A percentile compares a stretch with the other conserved stretches of the same genome.
Conservation (phyloP, 2,329 filamentous ascomycete species). For the Seiridium cupressi region DNA sequence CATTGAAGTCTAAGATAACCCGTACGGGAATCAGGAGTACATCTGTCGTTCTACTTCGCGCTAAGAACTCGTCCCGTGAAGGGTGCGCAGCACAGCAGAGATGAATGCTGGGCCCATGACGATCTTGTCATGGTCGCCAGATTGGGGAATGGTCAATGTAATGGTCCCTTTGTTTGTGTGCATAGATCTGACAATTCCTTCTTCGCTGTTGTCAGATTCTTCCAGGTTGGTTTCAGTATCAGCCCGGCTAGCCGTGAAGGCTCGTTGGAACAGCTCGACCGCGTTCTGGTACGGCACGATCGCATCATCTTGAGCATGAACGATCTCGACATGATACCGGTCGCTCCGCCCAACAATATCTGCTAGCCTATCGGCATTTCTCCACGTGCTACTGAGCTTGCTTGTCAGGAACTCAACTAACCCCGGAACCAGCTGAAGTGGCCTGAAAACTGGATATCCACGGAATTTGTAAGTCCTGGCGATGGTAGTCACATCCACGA, state of each 20-base stretch:
- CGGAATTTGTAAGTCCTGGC: background rate
- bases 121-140: background rate
- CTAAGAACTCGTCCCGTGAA: background rate
- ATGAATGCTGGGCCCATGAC: background rate
- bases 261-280: background rate
- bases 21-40: no score
- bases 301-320: background rate
- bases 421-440: background rate
- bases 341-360: background rate
- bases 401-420: background rate
- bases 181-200: background rate
- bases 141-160: background rate
- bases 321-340: background rate
- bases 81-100: background rate
- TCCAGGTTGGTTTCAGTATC: background rate
- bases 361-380: background rate
- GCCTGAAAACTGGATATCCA: background rate
- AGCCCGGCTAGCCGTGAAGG: background rate
- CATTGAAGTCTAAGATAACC: no score
- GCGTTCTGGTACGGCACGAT: background rate
- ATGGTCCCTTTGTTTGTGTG: background rate
- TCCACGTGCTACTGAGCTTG: background rate
- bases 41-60: no score
- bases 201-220: background rate
- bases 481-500: background rate